These are phyloP conservation scores for Suillus americanus DNA, from an alignment of 768 basidiomycete species.

Conservation along the genomic window DNA sequence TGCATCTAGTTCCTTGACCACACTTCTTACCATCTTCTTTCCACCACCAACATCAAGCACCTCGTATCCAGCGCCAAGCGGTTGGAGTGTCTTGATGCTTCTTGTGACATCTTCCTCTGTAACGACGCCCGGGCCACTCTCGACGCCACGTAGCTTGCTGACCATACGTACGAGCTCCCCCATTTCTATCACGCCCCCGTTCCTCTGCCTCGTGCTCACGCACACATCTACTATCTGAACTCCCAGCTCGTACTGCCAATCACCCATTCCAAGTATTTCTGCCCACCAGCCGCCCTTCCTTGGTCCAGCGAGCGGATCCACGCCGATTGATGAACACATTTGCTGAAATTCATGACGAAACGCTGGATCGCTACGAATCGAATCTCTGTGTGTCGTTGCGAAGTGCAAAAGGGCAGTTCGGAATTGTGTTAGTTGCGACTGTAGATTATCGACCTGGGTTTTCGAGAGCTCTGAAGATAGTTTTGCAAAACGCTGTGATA, in stretches of 20 bases:
- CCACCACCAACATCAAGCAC: constrained; percentile 71
- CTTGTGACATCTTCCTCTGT: constrained; percentile 83
- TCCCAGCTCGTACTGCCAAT: constrained; percentile 95
- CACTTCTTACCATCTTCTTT: constrained; percentile 79
- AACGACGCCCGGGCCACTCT: constrained; percentile 65
- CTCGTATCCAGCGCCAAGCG: constrained; percentile 90
- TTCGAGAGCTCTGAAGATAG: constrained; percentile 79
- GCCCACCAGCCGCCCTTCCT: constrained; percentile 90
- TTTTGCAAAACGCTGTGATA: constrained; percentile 74
- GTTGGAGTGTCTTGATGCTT: constrained; percentile 84
- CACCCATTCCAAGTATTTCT: constrained; percentile 82
- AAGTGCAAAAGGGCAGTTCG: constrained; percentile 78
- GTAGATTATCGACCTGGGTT: constrained; percentile 74
- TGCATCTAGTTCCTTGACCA: constrained; percentile 87
- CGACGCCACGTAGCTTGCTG: constrained; percentile 69
- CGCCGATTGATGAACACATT: constrained; percentile 93
- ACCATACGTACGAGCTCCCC: constrained; percentile 80
- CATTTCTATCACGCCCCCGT: constrained; percentile 92
- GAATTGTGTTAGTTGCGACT: constrained; percentile 82
- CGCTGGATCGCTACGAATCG: constrained; percentile 79
- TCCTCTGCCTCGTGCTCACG: constrained; percentile 82
- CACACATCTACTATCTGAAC: constrained; percentile 95
- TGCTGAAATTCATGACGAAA: constrained; percentile 93
- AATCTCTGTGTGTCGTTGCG: constrained; percentile 77
- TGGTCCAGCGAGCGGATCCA: constrained; percentile 90